Percentiles rank a stretch among this genome's conserved stretches.
Conservation (phyloP, 2,329 filamentous ascomycete species). For the Sporothrix brasiliensis region DNA sequence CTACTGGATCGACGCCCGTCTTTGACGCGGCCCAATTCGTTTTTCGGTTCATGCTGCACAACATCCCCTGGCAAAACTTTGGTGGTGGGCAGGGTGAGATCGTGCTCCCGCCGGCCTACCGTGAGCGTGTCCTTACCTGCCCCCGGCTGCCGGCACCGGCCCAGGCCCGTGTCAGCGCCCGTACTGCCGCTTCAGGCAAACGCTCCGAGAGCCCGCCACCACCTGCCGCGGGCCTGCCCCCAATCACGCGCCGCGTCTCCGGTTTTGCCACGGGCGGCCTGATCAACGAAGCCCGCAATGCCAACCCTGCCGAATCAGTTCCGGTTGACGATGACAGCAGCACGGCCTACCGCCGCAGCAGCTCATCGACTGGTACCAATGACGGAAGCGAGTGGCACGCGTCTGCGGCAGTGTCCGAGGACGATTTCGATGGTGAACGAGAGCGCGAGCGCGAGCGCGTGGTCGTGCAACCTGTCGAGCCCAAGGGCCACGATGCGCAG, state of each 20-base stretch:
- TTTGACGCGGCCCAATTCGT: constrained; percentile 62
- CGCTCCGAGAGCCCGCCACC: constrained; percentile 47
- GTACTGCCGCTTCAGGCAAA: constrained; percentile 37
- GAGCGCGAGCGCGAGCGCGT: constrained; percentile 37
- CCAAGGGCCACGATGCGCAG: constrained; percentile 48
- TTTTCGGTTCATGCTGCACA: constrained; percentile 74
- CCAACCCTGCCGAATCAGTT: constrained; percentile 39
- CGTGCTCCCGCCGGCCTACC: constrained; percentile 53
- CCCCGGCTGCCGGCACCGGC: constrained; percentile 72
- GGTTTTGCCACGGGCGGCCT: constrained; percentile 52
- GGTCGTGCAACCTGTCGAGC: constrained; percentile 51
- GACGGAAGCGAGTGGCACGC: constrained; percentile 25
- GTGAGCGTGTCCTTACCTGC: constrained; percentile 65
- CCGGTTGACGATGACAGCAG: constrained; percentile 32
- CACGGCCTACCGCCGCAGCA: constrained; percentile 6
- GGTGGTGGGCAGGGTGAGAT: constrained; percentile 50
- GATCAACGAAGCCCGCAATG: constrained; percentile 56
- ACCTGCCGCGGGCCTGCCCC: constrained; percentile 46
- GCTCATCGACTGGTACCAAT: constrained; percentile 8
- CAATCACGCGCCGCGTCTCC: constrained; percentile 53
- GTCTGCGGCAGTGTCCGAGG: not conserved
- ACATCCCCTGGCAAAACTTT: constrained; percentile 41
- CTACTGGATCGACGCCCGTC: constrained; percentile 58
- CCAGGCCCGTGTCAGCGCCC: constrained; percentile 61
- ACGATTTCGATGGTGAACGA: constrained; percentile 36